Evolutionary conservation across 768 basidiomycete genomes (phyloP), one percentile per base, ranked within the genome.

Genomic region (Kwoniella sp.): DNA sequence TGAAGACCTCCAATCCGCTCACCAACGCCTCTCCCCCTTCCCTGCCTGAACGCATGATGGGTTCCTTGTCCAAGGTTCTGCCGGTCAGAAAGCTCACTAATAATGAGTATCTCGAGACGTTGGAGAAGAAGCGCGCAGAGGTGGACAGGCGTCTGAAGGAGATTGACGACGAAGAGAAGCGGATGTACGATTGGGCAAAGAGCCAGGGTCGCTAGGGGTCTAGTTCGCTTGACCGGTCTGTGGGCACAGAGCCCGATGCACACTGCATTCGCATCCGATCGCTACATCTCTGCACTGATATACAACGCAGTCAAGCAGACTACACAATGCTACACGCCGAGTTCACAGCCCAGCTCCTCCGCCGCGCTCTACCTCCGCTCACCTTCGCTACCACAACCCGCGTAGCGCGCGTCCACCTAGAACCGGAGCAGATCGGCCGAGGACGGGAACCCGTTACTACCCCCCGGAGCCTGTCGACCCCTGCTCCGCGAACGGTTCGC

Each of bases 61-160:
- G 60, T 31, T 55, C 50, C 20, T 47, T 76, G 46, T 61, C 59
- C 15, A 36, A 73, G 4, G 58, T 87, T 32, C 82, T 85, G 9
- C 75, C 75, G 1, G 67, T 87, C 19, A 76, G 75, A 28, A 78
- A 76, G 44, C 65, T 90, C 3, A 79, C 86, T 5, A 83, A 90
- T 57, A 84, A 89, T 41, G 84, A 86, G 56, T 88, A 88, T 59
- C 59, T 89, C 45, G 69, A 70, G 25, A 80, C 78, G 53, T 65
- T 89, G 65, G 82, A 79, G 67, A 76, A 75, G 46, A 79, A 83
- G 40, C 78, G 85, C 58, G 80, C 81, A 3, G 72, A 70, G 8
- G 76, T 85, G 83, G 56, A 77, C 69, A 48, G 79, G 79, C 20
- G 56, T 11, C 50, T 69, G 40, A 47, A 19, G 23, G 59, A 56